Evolutionary conservation across 2,329 filamentous ascomycete species (phyloP).

Genomic region (Alternaria novae-zelandiae): DNA sequence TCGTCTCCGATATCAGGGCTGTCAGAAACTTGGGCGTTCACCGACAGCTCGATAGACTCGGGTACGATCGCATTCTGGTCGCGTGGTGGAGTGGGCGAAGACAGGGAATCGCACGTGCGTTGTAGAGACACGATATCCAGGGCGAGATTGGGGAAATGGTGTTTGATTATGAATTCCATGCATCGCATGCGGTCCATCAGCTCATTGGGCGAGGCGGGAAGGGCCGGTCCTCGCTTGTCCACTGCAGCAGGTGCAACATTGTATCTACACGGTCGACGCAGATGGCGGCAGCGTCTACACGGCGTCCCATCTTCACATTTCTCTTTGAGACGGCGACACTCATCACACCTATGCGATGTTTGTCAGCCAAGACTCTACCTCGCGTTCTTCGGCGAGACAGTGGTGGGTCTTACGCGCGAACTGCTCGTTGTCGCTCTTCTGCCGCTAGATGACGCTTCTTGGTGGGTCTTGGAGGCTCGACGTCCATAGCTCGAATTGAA

Average conservation of each 20-base stretch:
- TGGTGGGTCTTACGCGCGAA: slow-evolving; percentile 17
- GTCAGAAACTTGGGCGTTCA: neutral
- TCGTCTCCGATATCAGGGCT: slow-evolving; percentile 14
- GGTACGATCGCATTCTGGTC: neutral
- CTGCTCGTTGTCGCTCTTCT: slow-evolving; percentile 18
- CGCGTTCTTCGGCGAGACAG: neutral
- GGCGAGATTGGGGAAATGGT: slow-evolving; percentile 10
- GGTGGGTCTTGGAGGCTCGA: slow-evolving; percentile 13
- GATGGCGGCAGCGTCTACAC: slow-evolving; percentile 60
- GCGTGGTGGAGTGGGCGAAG: neutral
- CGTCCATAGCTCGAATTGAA: slow-evolving; percentile 4
- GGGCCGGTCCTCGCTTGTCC: neutral
- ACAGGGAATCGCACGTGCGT: slow-evolving; percentile 8
- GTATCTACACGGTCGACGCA: slow-evolving; percentile 55
- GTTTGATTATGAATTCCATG: slow-evolving; percentile 9
- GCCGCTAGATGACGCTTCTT: slow-evolving; percentile 17
- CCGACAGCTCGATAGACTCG: neutral
- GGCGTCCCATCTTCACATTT: slow-evolving; percentile 64
- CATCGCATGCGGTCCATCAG: slow-evolving; percentile 11
- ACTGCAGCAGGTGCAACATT: slow-evolving; percentile 5
- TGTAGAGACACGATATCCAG: slow-evolving; percentile 9
- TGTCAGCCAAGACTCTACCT: slow-evolving; percentile 5
- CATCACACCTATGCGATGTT: slow-evolving; percentile 55
- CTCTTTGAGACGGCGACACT: slow-evolving; percentile 62
- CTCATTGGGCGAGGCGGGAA: slow-evolving; percentile 4